phyloP scores from a whole-genome alignment of 306 rosid genomes.

The Cucumis sativus region DNA sequence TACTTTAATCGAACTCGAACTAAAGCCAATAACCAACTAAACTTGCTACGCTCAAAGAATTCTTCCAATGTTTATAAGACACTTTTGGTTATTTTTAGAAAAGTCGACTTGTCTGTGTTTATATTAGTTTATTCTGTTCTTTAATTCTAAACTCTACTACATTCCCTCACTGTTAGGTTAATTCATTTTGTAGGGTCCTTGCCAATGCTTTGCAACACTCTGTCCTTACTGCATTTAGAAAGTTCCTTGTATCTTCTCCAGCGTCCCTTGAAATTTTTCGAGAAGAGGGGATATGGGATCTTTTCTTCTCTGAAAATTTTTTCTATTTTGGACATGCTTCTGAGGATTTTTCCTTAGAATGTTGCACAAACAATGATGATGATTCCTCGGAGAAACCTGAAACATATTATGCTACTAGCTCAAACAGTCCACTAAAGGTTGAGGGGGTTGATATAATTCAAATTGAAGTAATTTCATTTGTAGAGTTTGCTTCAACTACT shows the following conservation, averaged over 20 bases:
- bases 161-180: conserved; percentile 7
- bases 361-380: conserved; percentile 15
- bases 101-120: neutral
- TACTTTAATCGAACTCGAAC: too few species aligned
- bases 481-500: conserved; percentile 75
- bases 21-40: too few species aligned
- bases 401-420: conserved; percentile 29
- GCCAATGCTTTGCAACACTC: conserved; percentile 55
- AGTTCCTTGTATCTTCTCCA: conserved; percentile 59
- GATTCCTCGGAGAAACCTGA: conserved; percentile 25
- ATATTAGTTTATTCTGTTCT: neutral
- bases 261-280: conserved; percentile 48
- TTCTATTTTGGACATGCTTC: conserved; percentile 56
- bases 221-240: conserved; percentile 52
- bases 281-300: conserved; percentile 88
- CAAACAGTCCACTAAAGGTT: conserved; percentile 24
- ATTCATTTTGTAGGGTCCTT: conserved; percentile 49
- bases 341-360: conserved; percentile 33
- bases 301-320: conserved; percentile 77
- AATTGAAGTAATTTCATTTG: conserved; percentile 62
- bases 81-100: neutral
- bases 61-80: too few species aligned
- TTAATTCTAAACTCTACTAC: neutral
- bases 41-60: too few species aligned
- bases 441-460: conserved; percentile 53